Evolutionary conservation across 2,329 filamentous ascomycete species (phyloP).

Genomic region (Colletotrichum sp.): DNA sequence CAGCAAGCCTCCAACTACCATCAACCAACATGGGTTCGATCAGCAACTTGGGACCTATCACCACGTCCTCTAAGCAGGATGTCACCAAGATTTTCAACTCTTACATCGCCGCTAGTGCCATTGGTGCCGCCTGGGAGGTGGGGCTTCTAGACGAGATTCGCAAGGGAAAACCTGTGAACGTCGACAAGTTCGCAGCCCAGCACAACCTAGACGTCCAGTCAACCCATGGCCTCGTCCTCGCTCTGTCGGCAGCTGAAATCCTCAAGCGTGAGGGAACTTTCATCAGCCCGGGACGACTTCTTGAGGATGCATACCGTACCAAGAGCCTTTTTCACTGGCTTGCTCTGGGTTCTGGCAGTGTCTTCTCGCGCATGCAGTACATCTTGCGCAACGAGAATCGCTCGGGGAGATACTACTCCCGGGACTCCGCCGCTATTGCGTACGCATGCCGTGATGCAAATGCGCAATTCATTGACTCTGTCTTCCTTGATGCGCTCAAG

Average conservation of each 20-base stretch:
- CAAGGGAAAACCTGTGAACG: constrained; percentile 20
- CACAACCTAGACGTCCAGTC: not conserved
- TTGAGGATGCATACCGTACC: not conserved
- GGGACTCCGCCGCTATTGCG: constrained; percentile 19
- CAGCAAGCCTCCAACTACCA: not conserved
- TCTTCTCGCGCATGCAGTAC: not conserved
- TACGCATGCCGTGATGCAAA: not conserved
- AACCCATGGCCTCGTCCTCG: not conserved
- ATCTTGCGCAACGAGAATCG: constrained; percentile 18
- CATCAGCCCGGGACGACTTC: not conserved
- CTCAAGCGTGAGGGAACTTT: not conserved
- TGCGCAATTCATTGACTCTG: not conserved
- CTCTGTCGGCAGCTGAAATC: not conserved
- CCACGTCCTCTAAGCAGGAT: not conserved
- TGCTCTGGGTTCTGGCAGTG: not conserved
- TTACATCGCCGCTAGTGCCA: constrained; percentile 1
- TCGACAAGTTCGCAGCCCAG: constrained; percentile 19
- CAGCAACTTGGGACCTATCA: not conserved
- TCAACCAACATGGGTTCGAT: not conserved
- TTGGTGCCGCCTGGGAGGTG: constrained; percentile 12
- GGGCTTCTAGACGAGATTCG: constrained; percentile 9
- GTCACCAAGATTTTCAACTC: constrained; percentile 11
- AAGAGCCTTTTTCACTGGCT: not conserved
- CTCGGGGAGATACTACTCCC: not conserved
- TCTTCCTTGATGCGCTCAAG: not conserved